A percentile compares a stretch with the other conserved stretches of the same genome.
These are phyloP conservation scores for Gymnopilus dilepis DNA, from an alignment of 768 basidiomycete species.

Conservation along the genomic window DNA sequence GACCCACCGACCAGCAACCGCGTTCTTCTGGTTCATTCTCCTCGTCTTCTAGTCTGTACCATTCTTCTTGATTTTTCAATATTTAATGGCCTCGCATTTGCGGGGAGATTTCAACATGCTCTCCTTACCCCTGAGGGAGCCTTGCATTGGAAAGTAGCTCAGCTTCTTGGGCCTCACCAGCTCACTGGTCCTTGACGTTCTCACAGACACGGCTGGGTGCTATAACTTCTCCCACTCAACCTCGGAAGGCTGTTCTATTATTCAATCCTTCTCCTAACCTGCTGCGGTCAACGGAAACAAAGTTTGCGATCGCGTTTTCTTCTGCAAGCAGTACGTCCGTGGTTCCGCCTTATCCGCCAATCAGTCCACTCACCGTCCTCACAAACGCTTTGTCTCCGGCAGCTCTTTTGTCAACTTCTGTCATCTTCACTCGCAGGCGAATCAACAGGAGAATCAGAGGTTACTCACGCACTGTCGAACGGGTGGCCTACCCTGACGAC, in stretches of 20 bases:
- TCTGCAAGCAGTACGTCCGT: background rate
- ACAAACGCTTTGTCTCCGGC: background rate
- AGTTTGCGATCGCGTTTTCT: background rate
- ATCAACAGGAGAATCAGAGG: background rate
- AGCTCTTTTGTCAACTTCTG: background rate
- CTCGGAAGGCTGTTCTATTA: background rate
- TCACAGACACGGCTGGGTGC: background rate
- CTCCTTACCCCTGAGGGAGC: background rate
- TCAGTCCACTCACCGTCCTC: background rate
- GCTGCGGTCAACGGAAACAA: background rate
- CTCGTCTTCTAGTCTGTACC: background rate
- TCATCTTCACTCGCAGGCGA: background rate
- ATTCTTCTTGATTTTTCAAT: background rate
- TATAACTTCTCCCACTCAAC: background rate
- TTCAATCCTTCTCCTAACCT: background rate
- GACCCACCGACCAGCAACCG: background rate
- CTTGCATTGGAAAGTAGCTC: background rate
- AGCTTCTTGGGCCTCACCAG: background rate
- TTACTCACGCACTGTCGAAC: constrained; percentile 6
- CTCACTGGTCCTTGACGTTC: background rate
- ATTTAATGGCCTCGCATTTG: background rate
- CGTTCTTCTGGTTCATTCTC: background rate
- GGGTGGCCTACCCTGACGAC: constrained; percentile 2
- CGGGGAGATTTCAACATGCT: background rate
- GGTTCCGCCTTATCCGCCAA: constrained; percentile 1